These are phyloP conservation scores for Poa pratensis DNA, from an alignment of 176 grass and related monocot genomes.

Conservation along the genomic window DNA sequence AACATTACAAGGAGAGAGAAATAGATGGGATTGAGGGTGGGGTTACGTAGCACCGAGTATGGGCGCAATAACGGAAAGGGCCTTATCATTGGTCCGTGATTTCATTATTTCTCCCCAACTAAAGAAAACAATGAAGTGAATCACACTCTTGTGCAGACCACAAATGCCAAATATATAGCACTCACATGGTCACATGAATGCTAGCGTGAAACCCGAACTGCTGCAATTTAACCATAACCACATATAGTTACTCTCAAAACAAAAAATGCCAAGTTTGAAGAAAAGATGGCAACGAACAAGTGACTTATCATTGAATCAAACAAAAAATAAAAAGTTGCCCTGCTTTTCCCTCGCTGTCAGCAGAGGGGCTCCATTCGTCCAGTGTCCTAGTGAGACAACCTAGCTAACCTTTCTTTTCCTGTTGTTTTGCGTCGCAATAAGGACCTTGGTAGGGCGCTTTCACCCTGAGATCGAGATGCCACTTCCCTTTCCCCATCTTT, in stretches of 20 bases:
- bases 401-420: conserved; percentile 44
- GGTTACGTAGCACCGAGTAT: neutral
- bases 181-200: neutral
- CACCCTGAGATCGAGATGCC: conserved; percentile 41
- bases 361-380: conserved; percentile 46
- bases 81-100: neutral
- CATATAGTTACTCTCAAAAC: neutral
- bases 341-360: conserved; percentile 26
- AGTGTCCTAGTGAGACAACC: conserved; percentile 65
- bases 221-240: neutral
- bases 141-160: neutral
- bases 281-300: conserved; percentile 20
- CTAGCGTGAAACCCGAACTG: neutral
- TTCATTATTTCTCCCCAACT: neutral
- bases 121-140: neutral
- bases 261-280: neutral
- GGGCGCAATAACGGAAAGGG: neutral
- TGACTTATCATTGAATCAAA: conserved; percentile 61
- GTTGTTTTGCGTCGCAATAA: conserved; percentile 39
- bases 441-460: conserved; percentile 32
- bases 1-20: neutral
- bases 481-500: conserved; percentile 51
- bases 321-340: conserved; percentile 35
- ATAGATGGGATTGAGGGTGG: neutral
- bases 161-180: neutral